Evolutionary conservation across 805 yeast genomes (phyloP).

Genomic region (Komagataella ulmi): DNA sequence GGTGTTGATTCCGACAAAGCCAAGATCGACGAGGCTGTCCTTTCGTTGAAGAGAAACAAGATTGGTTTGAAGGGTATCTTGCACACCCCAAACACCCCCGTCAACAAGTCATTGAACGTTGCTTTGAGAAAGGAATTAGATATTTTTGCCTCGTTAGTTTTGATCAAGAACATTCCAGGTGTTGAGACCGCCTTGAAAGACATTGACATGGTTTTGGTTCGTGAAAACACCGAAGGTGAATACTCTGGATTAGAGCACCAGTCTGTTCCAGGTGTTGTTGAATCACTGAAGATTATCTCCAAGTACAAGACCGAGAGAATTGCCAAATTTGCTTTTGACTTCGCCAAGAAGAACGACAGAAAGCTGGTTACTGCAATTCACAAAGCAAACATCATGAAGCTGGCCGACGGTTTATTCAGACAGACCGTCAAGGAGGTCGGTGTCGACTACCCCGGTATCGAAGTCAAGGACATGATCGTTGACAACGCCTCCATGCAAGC

Average conservation of each 20-base stretch:
- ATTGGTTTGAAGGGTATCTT: slow-evolving; percentile 95
- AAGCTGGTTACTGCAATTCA: slow-evolving; percentile 91
- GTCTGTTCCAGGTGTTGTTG: slow-evolving; percentile 96
- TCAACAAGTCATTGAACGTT: slow-evolving; percentile 82
- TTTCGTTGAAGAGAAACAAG: slow-evolving; percentile 88
- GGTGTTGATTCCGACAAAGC: slow-evolving; percentile 33
- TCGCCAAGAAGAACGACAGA: slow-evolving; percentile 86
- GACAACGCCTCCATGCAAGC: slow-evolving; percentile 99
- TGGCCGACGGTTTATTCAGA: slow-evolving; percentile 97
- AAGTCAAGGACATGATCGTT: slow-evolving; percentile 86
- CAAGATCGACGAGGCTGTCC: slow-evolving; percentile 69
- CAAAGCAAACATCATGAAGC: slow-evolving; percentile 98
- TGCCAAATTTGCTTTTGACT: slow-evolving; percentile 94
- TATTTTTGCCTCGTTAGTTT: slow-evolving; percentile 88
- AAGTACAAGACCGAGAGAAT: slow-evolving; percentile 92
- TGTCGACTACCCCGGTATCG: slow-evolving; percentile 74
- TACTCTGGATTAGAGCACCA: slow-evolving; percentile 97
- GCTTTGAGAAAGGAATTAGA: slow-evolving; percentile 94
- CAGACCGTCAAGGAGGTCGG: slow-evolving; percentile 82
- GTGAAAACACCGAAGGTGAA: slow-evolving; percentile 99
- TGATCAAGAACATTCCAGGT: slow-evolving; percentile 89
- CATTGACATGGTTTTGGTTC: slow-evolving; percentile 85
- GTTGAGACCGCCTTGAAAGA: slow-evolving; percentile 80
- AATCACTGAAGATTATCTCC: slow-evolving; percentile 90
- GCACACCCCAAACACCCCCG: slow-evolving; percentile 72